These are phyloP conservation scores for Paecilomyces sp. DNA, from an alignment of 2,329 filamentous ascomycete genomes.

Conservation along the genomic window DNA sequence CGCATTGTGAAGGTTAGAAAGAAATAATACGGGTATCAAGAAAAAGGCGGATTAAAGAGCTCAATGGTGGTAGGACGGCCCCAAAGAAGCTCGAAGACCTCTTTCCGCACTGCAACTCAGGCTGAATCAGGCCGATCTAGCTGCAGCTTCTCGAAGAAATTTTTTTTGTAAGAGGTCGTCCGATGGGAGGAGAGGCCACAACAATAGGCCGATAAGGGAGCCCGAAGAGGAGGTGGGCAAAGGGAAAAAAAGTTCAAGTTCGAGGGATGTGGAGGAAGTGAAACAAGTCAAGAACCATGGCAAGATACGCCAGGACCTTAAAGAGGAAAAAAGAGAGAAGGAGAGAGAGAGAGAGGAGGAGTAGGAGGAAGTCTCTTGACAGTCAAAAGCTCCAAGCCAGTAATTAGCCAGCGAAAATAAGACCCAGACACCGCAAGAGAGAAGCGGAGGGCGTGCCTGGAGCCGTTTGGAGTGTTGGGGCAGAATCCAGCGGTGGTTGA, in stretches of 20 bases:
- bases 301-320: neutral
- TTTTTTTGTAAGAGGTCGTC: neutral
- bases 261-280: neutral
- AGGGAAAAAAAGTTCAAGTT: neutral
- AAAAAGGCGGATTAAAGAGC: neutral
- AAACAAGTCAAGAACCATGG: neutral
- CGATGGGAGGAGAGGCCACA: neutral
- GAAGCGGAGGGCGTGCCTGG: neutral
- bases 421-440: neutral
- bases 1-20: conserved; percentile 59
- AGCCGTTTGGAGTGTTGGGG: neutral
- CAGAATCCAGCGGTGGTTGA: neutral
- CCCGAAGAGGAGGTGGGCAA: neutral
- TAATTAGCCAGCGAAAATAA: neutral
- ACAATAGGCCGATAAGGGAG: neutral
- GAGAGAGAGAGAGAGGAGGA: too few species aligned
- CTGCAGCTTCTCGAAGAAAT: neutral
- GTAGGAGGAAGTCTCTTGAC: neutral
- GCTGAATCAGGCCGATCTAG: neutral
- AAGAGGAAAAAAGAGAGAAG: neutral
- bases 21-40: conserved; percentile 9
- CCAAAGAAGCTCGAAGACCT: neutral
- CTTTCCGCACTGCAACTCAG: neutral
- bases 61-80: conserved; percentile 1
- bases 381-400: neutral